Evolutionary conservation across 2,329 filamentous ascomycete species (phyloP).

Genomic region (Lomentospora prolificans): DNA sequence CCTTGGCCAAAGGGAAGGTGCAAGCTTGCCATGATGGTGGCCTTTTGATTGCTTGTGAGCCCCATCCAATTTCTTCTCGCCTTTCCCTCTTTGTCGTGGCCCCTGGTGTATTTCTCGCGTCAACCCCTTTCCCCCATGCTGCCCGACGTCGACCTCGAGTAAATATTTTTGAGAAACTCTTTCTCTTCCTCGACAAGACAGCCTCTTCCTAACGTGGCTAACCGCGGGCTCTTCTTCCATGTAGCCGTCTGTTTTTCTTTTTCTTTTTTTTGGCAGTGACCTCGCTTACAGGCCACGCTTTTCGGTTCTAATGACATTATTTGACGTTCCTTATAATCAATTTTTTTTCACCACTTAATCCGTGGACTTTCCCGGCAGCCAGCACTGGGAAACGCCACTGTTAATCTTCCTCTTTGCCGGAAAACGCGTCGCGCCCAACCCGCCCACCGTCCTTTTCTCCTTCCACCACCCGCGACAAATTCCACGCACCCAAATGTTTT

Average conservation of each 20-base stretch:
- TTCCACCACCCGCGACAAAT: conserved; percentile 1
- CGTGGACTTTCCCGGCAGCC: conserved; percentile 1
- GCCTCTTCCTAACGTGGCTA: background rate
- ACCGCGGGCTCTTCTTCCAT: background rate
- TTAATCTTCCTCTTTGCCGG: conserved; percentile 8
- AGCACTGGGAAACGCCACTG: background rate
- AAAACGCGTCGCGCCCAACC: conserved; percentile 9
- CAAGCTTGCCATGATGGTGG: background rate
- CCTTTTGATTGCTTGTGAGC: background rate
- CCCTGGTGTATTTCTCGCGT: background rate
- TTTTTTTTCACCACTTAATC: conserved; percentile 7
- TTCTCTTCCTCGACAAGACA: background rate
- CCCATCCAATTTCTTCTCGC: conserved; percentile 2
- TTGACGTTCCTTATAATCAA: background rate
- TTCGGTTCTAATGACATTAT: background rate
- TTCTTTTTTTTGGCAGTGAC: background rate
- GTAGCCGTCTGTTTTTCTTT: background rate
- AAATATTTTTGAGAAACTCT: background rate
- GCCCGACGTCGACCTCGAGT: background rate
- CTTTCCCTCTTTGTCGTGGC: background rate
- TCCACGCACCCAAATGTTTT: background rate
- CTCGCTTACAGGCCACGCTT: background rate
- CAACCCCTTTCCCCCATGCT: background rate
- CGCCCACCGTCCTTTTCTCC: background rate
- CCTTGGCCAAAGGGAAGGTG: background rate